Evolutionary conservation across 345 rosid species (phyloP), one percentile per base, ranked within the genome.

Genomic region (Capsella bursapastoris): DNA sequence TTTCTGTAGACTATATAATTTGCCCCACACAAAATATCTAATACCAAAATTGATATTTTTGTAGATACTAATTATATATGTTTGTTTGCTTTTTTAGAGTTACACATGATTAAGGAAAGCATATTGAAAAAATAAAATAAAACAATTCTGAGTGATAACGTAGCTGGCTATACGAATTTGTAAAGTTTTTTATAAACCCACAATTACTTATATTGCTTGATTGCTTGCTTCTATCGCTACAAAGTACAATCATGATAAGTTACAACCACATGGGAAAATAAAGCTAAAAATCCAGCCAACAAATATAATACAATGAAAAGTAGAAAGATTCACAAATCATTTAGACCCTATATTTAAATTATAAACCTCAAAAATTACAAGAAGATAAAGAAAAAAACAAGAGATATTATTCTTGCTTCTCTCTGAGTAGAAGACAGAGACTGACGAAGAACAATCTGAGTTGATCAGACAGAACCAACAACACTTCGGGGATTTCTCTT

Each of bases 401-500:
- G 35, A 28, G 63, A 75, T 32, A 43, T 41, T 32, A 47, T 15
- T 69, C 73, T 66, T 74, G 61, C 50, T 66, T 66, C 44, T 66
- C 44, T 27, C 25, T 49, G 15, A 14, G 38, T 50, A 40, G 29
- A 74, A 29, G 37, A 66, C 52, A 74, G 18, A 43, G 25, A 72
- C 50, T 48, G 22, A 51, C 51, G 62, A 72, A 22, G 64, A 73
- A 57, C 71, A 73, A 57, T 66, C 66, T 67, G 66, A 68, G 68
- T 75, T 68, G 55, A 75, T 68, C 56, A 68, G 45, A 76, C 66
- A 70, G 44, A 70, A 69, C 37, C 64, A 70, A 70, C 71, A 76
- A 77, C 61, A 64, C 80, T 76, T 55, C 70, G 64, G 75, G 79
- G 49, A 35, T 51, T 68, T 50, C 38, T 75, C 68, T 75, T 68